These are phyloP conservation scores for Platanus orientalis DNA, from an alignment of 164 flowering plant genomes.

Conservation along the genomic window DNA sequence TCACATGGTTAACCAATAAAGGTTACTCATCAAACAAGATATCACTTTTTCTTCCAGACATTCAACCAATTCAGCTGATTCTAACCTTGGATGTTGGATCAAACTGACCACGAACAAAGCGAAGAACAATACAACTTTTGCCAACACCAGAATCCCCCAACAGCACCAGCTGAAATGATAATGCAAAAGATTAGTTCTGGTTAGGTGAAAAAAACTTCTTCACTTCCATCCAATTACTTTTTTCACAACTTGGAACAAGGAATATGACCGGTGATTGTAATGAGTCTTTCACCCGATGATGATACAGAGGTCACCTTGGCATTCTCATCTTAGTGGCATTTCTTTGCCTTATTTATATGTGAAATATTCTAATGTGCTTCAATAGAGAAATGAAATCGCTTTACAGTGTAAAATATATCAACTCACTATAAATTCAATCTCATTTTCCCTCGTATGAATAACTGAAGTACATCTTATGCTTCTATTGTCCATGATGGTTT, in stretches of 20 bases:
- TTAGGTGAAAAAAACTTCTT: background rate
- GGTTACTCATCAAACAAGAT: background rate
- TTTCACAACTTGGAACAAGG: background rate
- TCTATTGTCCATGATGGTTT: too few relatives aligned
- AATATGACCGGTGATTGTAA: too few relatives aligned
- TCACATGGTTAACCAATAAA: background rate
- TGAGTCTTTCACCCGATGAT: too few relatives aligned
- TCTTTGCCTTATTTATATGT: too few relatives aligned
- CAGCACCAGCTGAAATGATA: slow-evolving; percentile 63
- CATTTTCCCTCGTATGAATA: too few relatives aligned
- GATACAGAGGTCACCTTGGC: too few relatives aligned
- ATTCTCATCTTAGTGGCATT: too few relatives aligned
- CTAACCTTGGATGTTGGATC: slow-evolving; percentile 96
- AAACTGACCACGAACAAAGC: slow-evolving; percentile 99
- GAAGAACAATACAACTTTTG: slow-evolving; percentile 98
- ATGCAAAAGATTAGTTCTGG: background rate
- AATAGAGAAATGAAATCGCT: too few relatives aligned
- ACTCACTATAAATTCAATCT: too few relatives aligned
- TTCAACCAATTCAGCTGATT: background rate
- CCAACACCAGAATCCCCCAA: slow-evolving; percentile 99
- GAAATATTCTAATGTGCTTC: too few relatives aligned
- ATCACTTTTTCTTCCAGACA: background rate
- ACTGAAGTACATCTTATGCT: too few relatives aligned
- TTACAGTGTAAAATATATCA: too few relatives aligned
- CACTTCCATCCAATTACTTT: background rate